Conservation (phyloP, 148 eudicot species). For the Rhododendron molle region DNA sequence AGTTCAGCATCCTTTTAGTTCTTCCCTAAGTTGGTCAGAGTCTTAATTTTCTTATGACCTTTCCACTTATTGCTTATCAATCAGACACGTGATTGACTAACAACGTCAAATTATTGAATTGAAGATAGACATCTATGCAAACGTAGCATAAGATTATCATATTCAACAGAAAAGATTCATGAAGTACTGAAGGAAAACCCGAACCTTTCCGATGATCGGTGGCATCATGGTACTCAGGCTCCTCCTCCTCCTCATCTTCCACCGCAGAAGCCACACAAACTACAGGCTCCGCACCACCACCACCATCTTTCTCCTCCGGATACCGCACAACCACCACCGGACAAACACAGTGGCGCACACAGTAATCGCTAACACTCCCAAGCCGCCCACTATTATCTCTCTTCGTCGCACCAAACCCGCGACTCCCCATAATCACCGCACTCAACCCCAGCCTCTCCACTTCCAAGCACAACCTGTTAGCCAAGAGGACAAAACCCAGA, state of each 20-base stretch:
- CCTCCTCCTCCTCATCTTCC: conserved; percentile 14
- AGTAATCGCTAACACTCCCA: conserved; percentile 24
- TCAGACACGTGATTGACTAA: not conserved
- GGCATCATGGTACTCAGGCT: conserved; percentile 12
- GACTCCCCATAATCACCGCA: conserved; percentile 22
- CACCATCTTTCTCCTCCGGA: conserved; percentile 18
- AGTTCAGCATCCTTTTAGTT: not conserved
- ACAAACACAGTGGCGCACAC: conserved; percentile 21
- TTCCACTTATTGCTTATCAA: not conserved
- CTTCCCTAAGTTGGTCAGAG: not conserved
- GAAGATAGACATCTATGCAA: not conserved
- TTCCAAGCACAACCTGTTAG: conserved; percentile 16
- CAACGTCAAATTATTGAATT: not conserved
- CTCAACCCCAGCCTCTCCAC: conserved; percentile 26
- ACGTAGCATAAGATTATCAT: not conserved
- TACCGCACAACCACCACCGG: conserved; percentile 25
- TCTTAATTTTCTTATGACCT: not conserved
- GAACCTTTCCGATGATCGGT: conserved; percentile 20
- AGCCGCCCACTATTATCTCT: conserved; percentile 16
- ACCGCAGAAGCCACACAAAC: conserved; percentile 16
- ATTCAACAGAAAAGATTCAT: not conserved
- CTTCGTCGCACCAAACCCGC: conserved; percentile 23
- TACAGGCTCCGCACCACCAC: not conserved
- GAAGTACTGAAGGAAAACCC: not conserved
- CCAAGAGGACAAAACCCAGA: not conserved